phyloP scores from a whole-genome alignment of 306 rosid species.

The Gynostemma pentaphyllum region DNA sequence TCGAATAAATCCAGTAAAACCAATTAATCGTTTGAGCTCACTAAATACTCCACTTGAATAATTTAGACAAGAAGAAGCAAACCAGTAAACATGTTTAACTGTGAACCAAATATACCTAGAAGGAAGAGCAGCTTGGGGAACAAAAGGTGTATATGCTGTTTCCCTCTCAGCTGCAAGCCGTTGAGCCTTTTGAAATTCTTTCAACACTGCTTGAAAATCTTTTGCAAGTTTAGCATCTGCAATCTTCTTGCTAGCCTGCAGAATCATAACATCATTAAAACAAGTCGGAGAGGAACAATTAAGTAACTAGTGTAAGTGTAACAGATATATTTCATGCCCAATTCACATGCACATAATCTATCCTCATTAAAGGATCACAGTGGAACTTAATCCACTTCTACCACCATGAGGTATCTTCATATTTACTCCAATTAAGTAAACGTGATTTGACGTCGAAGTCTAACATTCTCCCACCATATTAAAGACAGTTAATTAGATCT shows the following conservation, averaged over 20 bases:
- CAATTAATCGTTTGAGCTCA: background rate
- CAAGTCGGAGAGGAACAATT: background rate
- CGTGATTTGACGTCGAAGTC: background rate
- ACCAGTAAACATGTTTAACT: background rate
- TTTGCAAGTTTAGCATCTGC: constrained; percentile 96
- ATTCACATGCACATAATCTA: background rate
- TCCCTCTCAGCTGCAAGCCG: constrained; percentile 97
- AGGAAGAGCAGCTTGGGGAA: constrained; percentile 61
- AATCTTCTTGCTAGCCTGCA: constrained; percentile 83
- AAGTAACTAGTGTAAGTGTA: background rate
- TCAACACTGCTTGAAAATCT: constrained; percentile 89
- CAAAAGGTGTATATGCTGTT: constrained; percentile 78
- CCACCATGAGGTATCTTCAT: background rate
- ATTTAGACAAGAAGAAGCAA: background rate
- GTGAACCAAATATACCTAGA: constrained; percentile 41
- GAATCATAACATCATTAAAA: background rate
- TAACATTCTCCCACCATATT: background rate
- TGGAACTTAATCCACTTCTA: background rate
- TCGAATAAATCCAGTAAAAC: background rate
- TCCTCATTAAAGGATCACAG: background rate
- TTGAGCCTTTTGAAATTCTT: constrained; percentile 94
- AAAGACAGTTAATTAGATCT: background rate
- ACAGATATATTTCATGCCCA: background rate
- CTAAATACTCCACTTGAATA: background rate
- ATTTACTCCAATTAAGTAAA: background rate